A percentile compares a stretch with the other conserved stretches of the same genome.
phyloP scores from a whole-genome alignment of 176 grass and related monocot genomes.

The Rhipidocladum racemiflorum region DNA sequence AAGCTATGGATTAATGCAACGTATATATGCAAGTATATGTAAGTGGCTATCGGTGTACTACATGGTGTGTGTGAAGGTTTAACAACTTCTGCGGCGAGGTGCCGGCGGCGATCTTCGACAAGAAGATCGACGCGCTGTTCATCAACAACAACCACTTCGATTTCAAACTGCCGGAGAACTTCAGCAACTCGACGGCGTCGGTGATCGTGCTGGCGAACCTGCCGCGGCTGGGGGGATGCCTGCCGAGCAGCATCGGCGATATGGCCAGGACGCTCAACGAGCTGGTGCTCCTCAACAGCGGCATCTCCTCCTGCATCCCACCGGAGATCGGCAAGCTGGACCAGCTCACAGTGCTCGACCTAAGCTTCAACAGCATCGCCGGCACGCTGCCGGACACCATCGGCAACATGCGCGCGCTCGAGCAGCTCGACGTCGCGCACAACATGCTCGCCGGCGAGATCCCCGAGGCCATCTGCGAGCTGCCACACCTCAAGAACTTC shows the following conservation, averaged over 20 bases:
- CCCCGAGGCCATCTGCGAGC: constrained; percentile 57
- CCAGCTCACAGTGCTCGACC: constrained; percentile 81
- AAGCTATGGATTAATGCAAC: background rate
- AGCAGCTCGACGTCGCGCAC: constrained; percentile 79
- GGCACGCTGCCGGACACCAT: constrained; percentile 66
- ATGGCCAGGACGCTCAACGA: constrained; percentile 75
- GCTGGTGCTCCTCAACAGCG: constrained; percentile 72
- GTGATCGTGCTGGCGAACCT: constrained; percentile 86
- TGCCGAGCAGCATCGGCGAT: constrained; percentile 64
- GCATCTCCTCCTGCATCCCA: constrained; percentile 89
- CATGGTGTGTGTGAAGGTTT: constrained; percentile 26
- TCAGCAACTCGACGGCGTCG: constrained; percentile 70
- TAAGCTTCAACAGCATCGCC: constrained; percentile 74
- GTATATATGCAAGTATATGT: background rate
- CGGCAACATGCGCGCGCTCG: constrained; percentile 55
- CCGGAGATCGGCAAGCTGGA: constrained; percentile 67
- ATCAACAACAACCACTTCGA: constrained; percentile 89
- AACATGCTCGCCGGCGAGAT: constrained; percentile 76
- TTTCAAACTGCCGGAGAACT: constrained; percentile 52
- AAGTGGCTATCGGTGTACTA: background rate
- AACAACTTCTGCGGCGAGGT: constrained; percentile 75
- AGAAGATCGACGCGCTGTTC: constrained; percentile 78
- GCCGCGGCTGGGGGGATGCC: constrained; percentile 55
- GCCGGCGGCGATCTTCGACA: constrained; percentile 65
- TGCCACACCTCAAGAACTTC: constrained; percentile 79